These are phyloP conservation scores for Gamarada debralockiae DNA, from an alignment of 495 filamentous ascomycete species.

Conservation along the genomic window DNA sequence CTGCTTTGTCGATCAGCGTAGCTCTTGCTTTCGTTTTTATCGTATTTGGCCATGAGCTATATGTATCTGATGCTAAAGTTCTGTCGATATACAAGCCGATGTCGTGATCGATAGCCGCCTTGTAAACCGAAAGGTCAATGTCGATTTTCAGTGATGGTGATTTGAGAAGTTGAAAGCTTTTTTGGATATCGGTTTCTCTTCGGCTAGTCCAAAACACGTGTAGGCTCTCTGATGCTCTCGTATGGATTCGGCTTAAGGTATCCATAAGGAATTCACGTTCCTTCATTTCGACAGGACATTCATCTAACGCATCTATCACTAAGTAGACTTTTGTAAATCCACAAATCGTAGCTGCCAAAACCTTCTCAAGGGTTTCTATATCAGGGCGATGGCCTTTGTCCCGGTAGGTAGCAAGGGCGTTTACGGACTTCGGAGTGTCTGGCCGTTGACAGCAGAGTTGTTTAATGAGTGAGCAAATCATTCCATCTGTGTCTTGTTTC, in stretches of 20 bases:
- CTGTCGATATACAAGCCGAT: conserved; percentile 19
- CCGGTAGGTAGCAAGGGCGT: not conserved
- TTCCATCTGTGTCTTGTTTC: conserved; percentile 16
- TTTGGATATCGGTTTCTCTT: conserved; percentile 23
- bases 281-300: conserved; percentile 12
- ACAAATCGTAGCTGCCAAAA: conserved; percentile 14
- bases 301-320: conserved; percentile 21
- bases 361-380: conserved; percentile 3
- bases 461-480: conserved; percentile 13
- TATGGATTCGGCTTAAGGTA: not conserved
- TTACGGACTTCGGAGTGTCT: conserved; percentile 3
- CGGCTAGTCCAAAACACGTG: conserved; percentile 28
- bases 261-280: not conserved
- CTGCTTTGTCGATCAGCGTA: conserved; percentile 3
- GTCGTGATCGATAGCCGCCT: conserved; percentile 15
- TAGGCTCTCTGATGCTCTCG: conserved; percentile 5
- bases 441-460: conserved; percentile 7
- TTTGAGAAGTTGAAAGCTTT: not conserved
- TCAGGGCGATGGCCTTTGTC: conserved; percentile 4
- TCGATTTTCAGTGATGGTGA: not conserved
- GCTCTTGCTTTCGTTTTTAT: conserved; percentile 8
- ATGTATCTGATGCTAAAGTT: not conserved
- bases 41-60: conserved; percentile 4
- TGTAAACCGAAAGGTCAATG: conserved; percentile 3
- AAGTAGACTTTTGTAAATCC: conserved; percentile 15